Evolutionary conservation across 768 basidiomycete genomes (phyloP).

Genomic region (Boletellus emodensis): DNA sequence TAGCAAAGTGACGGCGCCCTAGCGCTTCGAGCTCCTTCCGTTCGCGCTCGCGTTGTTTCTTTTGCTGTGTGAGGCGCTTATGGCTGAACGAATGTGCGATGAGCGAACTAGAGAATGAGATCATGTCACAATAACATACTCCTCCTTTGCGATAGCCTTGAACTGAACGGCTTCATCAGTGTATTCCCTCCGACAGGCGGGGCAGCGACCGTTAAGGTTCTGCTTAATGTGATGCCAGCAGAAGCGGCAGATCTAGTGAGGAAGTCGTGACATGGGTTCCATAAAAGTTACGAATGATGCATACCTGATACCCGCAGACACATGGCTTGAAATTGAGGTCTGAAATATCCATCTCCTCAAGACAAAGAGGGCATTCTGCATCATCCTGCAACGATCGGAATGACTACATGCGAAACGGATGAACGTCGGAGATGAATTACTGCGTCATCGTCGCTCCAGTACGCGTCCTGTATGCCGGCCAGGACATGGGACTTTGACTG

Average conservation of each 20-base stretch:
- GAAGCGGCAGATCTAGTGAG: slow-evolving; percentile 90
- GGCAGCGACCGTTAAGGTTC: slow-evolving; percentile 93
- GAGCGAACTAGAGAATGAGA: slow-evolving; percentile 9
- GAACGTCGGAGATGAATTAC: slow-evolving; percentile 38
- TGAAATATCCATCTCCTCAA: slow-evolving; percentile 98
- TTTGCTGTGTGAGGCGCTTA: slow-evolving; percentile 91
- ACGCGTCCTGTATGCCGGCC: slow-evolving; percentile 93
- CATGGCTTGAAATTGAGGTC: slow-evolving; percentile 99
- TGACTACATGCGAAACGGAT: slow-evolving; percentile 10
- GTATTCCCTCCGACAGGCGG: slow-evolving; percentile 91
- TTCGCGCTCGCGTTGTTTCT: slow-evolving; percentile 91
- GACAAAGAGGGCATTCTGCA: slow-evolving; percentile 95
- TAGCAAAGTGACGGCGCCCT: slow-evolving; percentile 81
- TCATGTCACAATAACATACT: slow-evolving; percentile 54
- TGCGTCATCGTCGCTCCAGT: slow-evolving; percentile 91
- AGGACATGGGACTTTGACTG: slow-evolving; percentile 84
- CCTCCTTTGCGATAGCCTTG: slow-evolving; percentile 91
- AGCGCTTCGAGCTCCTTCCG: slow-evolving; percentile 90
- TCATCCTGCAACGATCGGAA: slow-evolving; percentile 66
- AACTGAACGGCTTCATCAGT: slow-evolving; percentile 92
- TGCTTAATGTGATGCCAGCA: slow-evolving; percentile 99
- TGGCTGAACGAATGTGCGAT: slow-evolving; percentile 50
- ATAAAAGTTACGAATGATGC: slow-evolving; percentile 16
- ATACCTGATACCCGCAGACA: slow-evolving; percentile 95
- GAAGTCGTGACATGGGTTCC: slow-evolving; percentile 12